Conservation (phyloP, 257 asterid species). For the Cruciata laevipes region DNA sequence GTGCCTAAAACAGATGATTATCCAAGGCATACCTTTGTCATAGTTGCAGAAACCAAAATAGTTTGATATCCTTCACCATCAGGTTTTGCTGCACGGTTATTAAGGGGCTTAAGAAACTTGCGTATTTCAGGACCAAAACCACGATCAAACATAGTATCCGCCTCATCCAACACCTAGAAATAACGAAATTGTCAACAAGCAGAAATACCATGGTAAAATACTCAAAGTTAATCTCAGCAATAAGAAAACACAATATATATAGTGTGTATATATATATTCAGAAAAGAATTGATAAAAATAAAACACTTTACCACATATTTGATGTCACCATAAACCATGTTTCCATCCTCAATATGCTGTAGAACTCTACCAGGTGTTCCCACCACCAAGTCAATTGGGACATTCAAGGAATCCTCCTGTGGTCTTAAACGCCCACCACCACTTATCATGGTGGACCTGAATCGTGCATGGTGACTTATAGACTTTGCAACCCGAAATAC, state of each 20-base stretch:
- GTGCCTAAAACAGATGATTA: not conserved
- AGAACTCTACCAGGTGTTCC: slow-evolving; percentile 98
- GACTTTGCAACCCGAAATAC: slow-evolving; percentile 84
- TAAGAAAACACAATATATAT: too few relatives aligned
- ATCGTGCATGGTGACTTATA: slow-evolving; percentile 84
- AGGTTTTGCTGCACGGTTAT: slow-evolving; percentile 62
- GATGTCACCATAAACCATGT: slow-evolving; percentile 93
- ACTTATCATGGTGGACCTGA: slow-evolving; percentile 95
- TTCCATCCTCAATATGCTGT: slow-evolving; percentile 94
- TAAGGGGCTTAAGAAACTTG: slow-evolving; percentile 82
- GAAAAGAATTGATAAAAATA: not conserved
- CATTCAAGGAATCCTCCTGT: slow-evolving; percentile 82
- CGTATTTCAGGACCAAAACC: slow-evolving; percentile 97
- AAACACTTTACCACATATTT: slow-evolving; percentile 60
- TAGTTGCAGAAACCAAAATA: slow-evolving; percentile 90
- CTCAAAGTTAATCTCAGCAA: not conserved
- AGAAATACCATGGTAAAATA: not conserved
- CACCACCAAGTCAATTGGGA: slow-evolving; percentile 92
- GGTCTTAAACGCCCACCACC: slow-evolving; percentile 96
- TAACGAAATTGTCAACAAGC: slow-evolving; percentile 18
- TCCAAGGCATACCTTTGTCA: slow-evolving; percentile 66
- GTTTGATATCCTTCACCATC: slow-evolving; percentile 80
- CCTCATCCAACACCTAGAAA: slow-evolving; percentile 91
- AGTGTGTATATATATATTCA: too few relatives aligned
- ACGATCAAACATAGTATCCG: slow-evolving; percentile 98